A percentile compares a stretch with the other conserved stretches of the same genome.
phyloP scores from a whole-genome alignment of 2,329 filamentous ascomycete species.

The Stagonosporopsis rhizophila region DNA sequence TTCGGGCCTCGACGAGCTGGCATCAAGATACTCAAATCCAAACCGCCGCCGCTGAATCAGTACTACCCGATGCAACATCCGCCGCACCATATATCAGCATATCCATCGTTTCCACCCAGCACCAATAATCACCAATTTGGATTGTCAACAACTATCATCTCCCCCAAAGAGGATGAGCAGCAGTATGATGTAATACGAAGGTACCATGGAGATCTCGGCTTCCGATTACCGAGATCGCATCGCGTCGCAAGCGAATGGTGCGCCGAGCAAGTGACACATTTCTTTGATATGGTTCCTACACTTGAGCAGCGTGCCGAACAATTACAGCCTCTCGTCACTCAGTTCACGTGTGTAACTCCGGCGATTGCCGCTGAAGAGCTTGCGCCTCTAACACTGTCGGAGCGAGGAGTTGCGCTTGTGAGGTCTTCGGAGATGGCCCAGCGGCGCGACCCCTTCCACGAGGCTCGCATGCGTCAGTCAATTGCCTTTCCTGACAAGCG shows the following conservation, averaged over 20 bases:
- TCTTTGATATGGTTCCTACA: conserved; percentile 74
- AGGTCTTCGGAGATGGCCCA: conserved; percentile 62
- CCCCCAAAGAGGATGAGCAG: conserved; percentile 21
- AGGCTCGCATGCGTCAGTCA: conserved; percentile 87
- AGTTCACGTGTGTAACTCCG: conserved; percentile 92
- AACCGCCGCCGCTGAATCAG: conserved; percentile 11
- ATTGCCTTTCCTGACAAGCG: conserved; percentile 97
- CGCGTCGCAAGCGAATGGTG: conserved; percentile 67
- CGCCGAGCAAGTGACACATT: conserved; percentile 69
- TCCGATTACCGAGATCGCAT: conserved; percentile 38
- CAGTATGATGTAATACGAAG: conserved; percentile 54
- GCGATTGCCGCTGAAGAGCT: conserved; percentile 84
- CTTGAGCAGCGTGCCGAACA: conserved; percentile 74
- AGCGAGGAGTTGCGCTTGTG: conserved; percentile 63
- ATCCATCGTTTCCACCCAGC: conserved; percentile 12
- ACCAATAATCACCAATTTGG: conserved; percentile 26
- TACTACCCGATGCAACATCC: conserved; percentile 17
- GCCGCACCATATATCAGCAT: conserved; percentile 5
- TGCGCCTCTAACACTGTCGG: conserved; percentile 67
- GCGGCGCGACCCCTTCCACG: conserved; percentile 84
- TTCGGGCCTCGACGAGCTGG: conserved; percentile 53
- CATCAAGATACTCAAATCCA: conserved; percentile 23
- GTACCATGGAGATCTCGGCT: conserved; percentile 40
- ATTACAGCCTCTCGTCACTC: conserved; percentile 78
- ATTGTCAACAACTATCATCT: conserved; percentile 31